Conservation (phyloP, 108 stramenopile genomes). For the Skeletonema menzelii region DNA sequence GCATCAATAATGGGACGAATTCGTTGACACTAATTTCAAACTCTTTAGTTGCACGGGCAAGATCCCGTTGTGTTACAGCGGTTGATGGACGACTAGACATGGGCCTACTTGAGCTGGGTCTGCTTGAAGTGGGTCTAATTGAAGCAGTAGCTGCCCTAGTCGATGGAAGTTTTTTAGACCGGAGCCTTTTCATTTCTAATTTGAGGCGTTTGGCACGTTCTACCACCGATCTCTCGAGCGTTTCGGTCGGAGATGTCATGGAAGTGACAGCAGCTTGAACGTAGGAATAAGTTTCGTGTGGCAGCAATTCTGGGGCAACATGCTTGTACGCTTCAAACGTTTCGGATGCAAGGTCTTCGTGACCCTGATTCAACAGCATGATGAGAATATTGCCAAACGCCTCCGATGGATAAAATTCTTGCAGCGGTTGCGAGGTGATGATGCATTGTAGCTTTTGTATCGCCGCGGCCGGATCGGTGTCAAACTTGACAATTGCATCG, state of each 20-base stretch:
- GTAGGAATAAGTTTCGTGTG: conserved; percentile 75
- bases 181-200: conserved; percentile 1
- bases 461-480: conserved; percentile 59
- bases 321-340: conserved; percentile 74
- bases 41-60: conserved; percentile 40
- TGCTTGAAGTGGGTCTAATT: conserved; percentile 7
- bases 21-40: conserved; percentile 73
- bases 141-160: conserved; percentile 5
- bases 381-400: conserved; percentile 86
- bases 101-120: conserved; percentile 32
- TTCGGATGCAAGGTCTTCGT: conserved; percentile 79
- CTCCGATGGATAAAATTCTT: conserved; percentile 65
- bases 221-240: conserved; percentile 61
- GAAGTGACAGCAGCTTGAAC: conserved; percentile 80
- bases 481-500: conserved; percentile 70
- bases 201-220: conserved; percentile 50
- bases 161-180: neutral
- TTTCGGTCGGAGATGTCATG: conserved; percentile 75
- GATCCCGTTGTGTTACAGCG: neutral
- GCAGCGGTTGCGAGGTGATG: conserved; percentile 61
- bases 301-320: conserved; percentile 69
- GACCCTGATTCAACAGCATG: conserved; percentile 69
- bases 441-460: conserved; percentile 80
- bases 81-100: conserved; percentile 24
- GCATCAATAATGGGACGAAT: conserved; percentile 77